A percentile compares a stretch with the other conserved stretches of the same genome.
phyloP scores from a whole-genome alignment of 352 stramenopile species.

The Salisapilia sapeloensis region DNA sequence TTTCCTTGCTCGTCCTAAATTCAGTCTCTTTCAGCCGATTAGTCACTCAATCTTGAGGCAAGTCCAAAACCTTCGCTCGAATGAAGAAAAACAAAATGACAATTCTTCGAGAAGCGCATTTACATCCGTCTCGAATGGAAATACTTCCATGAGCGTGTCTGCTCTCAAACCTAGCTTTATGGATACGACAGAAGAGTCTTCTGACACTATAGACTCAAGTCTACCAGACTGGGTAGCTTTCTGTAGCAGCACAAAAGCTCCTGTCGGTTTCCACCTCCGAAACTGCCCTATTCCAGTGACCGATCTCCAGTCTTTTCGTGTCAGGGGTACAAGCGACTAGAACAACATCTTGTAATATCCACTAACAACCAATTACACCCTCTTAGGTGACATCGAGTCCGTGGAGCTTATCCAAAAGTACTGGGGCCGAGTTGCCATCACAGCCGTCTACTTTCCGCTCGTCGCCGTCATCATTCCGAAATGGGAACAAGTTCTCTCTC shows the following conservation, averaged over 20 bases:
- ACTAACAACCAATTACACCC: no score
- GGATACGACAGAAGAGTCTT: no score
- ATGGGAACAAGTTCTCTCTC: conserved; percentile 72
- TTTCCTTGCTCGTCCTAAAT: conserved; percentile 70
- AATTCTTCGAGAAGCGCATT: neutral
- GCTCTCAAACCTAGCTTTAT: no score
- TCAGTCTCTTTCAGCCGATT: conserved; percentile 76
- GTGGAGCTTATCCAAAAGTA: conserved; percentile 36
- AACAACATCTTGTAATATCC: no score
- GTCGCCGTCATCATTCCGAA: conserved; percentile 87
- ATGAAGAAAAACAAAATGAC: no score
- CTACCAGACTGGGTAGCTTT: conserved; percentile 40
- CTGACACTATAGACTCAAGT: no score
- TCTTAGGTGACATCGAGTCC: conserved; percentile 29
- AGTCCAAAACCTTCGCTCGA: conserved; percentile 23
- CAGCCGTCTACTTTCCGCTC: conserved; percentile 90
- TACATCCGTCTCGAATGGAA: no score
- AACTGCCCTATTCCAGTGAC: conserved; percentile 33
- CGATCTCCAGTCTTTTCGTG: conserved; percentile 40
- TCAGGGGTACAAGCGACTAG: no score
- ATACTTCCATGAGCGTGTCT: no score
- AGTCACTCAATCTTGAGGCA: conserved; percentile 50
- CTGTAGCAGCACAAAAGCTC: conserved; percentile 44
- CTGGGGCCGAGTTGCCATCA: conserved; percentile 57
- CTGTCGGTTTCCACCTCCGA: conserved; percentile 58